Conservation (phyloP, 352 stramenopile species). For the Saprolegnia parasitica region DNA sequence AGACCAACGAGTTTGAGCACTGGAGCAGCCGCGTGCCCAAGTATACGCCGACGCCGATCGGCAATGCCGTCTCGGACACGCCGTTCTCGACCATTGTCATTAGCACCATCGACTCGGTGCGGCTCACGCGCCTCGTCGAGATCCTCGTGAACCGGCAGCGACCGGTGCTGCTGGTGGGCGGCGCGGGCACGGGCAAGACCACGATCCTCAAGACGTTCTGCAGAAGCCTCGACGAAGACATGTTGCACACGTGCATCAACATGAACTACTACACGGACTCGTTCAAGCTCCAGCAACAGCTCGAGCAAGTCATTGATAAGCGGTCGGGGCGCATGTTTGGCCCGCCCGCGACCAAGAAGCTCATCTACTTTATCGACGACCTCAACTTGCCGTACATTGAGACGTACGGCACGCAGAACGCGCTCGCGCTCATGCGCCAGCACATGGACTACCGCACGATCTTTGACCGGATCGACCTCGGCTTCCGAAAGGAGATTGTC, state of each 20-base stretch:
- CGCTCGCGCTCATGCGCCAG: constrained; percentile 91
- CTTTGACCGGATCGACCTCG: constrained; percentile 93
- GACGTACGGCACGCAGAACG: constrained; percentile 96
- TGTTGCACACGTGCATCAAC: constrained; percentile 95
- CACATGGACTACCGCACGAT: constrained; percentile 96
- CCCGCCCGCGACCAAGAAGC: constrained; percentile 91
- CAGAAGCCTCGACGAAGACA: constrained; percentile 85
- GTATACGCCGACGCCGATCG: constrained; percentile 88
- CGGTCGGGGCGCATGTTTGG: constrained; percentile 93
- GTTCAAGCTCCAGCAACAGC: constrained; percentile 91
- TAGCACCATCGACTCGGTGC: constrained; percentile 93
- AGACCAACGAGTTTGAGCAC: constrained; percentile 88
- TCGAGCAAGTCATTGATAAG: constrained; percentile 97
- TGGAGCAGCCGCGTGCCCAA: constrained; percentile 92
- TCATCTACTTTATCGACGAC: constrained; percentile 97
- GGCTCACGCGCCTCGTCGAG: constrained; percentile 93
- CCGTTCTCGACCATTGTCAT: constrained; percentile 96
- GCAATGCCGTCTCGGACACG: constrained; percentile 88
- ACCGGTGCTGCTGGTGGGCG: constrained; percentile 94
- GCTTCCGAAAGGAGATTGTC: constrained; percentile 96
- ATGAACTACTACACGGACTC: constrained; percentile 98
- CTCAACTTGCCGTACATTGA: constrained; percentile 96
- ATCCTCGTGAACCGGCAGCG: constrained; percentile 91
- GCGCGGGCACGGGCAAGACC: constrained; percentile 95
- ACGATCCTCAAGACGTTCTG: constrained; percentile 96